Percentiles rank a stretch among this genome's conserved stretches.
These are phyloP conservation scores for Aspergillus phoenicis DNA, from an alignment of 2,329 filamentous ascomycete genomes.

Conservation along the genomic window DNA sequence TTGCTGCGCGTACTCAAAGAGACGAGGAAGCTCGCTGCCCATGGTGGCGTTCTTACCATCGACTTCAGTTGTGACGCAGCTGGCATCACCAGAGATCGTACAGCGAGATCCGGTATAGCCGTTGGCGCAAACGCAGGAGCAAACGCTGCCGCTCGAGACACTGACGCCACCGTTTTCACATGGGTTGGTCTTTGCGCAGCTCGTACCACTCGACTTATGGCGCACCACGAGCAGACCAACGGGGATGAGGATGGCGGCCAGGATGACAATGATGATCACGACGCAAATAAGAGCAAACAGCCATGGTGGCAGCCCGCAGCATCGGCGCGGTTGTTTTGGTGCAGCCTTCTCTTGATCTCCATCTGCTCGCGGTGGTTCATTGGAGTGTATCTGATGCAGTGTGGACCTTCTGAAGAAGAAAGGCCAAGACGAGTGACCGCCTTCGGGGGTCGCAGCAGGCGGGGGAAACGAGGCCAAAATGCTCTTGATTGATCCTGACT, in stretches of 20 bases:
- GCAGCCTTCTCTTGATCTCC: constrained; percentile 25
- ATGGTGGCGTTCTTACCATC: constrained; percentile 70
- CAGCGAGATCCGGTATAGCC: constrained; percentile 75
- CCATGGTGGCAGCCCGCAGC: constrained; percentile 84
- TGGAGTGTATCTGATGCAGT: constrained; percentile 34
- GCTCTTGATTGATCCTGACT: constrained; percentile 61
- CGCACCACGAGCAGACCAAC: constrained; percentile 64
- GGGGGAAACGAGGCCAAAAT: constrained; percentile 68
- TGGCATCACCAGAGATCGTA: constrained; percentile 50
- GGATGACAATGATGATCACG: constrained; percentile 70
- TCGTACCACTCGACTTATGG: constrained; percentile 35
- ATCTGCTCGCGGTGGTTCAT: constrained; percentile 23
- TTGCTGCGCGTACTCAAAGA: constrained; percentile 65
- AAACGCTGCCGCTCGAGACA: constrained; percentile 67
- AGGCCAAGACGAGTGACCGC: constrained; percentile 40
- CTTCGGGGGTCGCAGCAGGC: constrained; percentile 55
- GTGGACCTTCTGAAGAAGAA: constrained; percentile 40
- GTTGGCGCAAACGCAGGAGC: constrained; percentile 85
- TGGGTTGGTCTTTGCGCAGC: constrained; percentile 62
- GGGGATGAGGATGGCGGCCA: constrained; percentile 81
- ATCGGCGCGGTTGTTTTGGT: constrained; percentile 57
- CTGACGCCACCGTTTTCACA: constrained; percentile 83
- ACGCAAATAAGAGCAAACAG: constrained; percentile 69
- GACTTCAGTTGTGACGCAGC: constrained; percentile 57
- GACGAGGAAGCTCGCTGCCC: constrained; percentile 73